Evolutionary conservation across 805 yeast species (phyloP), one percentile per base, ranked within the genome.

Genomic region (Saccharomycopsis sp.): DNA sequence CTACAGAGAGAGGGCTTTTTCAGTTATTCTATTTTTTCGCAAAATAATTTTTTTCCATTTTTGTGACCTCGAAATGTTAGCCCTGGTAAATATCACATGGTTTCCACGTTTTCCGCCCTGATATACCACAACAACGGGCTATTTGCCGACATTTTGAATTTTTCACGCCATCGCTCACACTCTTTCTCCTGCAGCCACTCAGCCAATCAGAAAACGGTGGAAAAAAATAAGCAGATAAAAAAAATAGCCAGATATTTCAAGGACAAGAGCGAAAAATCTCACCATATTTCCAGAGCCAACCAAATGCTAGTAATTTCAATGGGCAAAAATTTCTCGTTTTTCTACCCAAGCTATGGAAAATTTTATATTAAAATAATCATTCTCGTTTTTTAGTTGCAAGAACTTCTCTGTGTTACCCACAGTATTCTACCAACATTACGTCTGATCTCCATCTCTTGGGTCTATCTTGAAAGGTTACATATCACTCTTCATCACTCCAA

Each of bases 251-350:
- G 38, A 29, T 29, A 29, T 29, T 29, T 29, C 38, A 12, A 29
- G 38, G 12, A 29, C 38, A 29, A 29, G 38, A 7, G 38, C 38
- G 38, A 44, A 44, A 44, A 44, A 44, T 44, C 49, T 44, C 49
- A 44, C 49, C 49, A 44, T 44, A 17, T 44, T 44, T 44, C 12
- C 20, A n/a, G 22, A 44, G 22, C 49, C 49, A 44, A 44, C 49
- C 49, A 44, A 44, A 44, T 44, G 49, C 19, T 44, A 17, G 49
- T 44, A 44, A 44, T 44, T 44, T 44, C 49, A 44, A 29, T 29
- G 12, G 49, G 22, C 19, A 44, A 44, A 44, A 44, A 44, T 5
- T 44, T 44, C 49, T 44, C 38, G 38, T 29, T 29, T 29, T 29
- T 29, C 12, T 12, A 29, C 38, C n/a, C 38, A 29, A 12, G 9